Conservation (phyloP, 352 stramenopile genomes). For the Phytophthora ohioensis region DNA sequence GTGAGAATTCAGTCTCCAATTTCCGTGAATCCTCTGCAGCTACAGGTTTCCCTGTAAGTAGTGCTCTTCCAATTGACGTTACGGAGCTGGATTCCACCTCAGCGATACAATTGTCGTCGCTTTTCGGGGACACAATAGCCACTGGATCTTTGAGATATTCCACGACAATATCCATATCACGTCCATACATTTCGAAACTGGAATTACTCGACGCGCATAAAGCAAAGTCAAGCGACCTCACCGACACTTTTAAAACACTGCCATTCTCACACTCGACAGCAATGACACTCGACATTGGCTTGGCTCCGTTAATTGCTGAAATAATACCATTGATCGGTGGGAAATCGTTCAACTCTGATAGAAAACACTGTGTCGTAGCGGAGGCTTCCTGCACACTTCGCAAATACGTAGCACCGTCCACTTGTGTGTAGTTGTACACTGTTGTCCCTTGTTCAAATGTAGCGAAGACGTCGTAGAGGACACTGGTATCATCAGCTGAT, state of each 20-base stretch:
- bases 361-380: conserved; percentile 20
- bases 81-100: conserved; percentile 6
- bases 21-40: neutral
- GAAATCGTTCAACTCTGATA: conserved; percentile 25
- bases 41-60: conserved; percentile 8
- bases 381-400: neutral
- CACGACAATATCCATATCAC: conserved; percentile 29
- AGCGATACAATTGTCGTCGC: conserved; percentile 3
- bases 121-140: conserved; percentile 15
- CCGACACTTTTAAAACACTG: conserved; percentile 16
- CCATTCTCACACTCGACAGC: conserved; percentile 8
- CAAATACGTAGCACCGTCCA: conserved; percentile 39
- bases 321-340: conserved; percentile 34
- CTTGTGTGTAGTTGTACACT: conserved; percentile 36
- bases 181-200: conserved; percentile 22
- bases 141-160: conserved; percentile 15
- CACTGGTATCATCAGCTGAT: conserved; percentile 6
- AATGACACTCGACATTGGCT: conserved; percentile 5
- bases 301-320: conserved; percentile 22
- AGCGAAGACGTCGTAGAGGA: conserved; percentile 38
- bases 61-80: conserved; percentile 8
- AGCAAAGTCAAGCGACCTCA: conserved; percentile 16
- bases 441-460: conserved; percentile 15
- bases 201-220: conserved; percentile 7
- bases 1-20: conserved; percentile 10